phyloP scores from a whole-genome alignment of 805 yeast genomes.

The Candida berthetii region DNA sequence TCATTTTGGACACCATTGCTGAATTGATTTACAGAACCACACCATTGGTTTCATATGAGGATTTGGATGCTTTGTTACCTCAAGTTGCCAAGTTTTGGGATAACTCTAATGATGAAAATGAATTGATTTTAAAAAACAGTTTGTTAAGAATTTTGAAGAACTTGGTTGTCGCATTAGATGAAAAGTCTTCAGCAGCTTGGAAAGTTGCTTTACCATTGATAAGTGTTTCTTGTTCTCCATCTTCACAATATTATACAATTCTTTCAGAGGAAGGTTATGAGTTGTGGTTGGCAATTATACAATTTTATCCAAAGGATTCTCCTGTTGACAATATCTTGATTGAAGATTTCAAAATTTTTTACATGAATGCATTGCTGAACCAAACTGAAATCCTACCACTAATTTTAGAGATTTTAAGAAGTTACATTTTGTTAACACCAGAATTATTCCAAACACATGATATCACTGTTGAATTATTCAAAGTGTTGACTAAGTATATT shows the following conservation, averaged over 20 bases:
- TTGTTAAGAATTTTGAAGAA: constrained; percentile 52
- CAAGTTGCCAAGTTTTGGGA: constrained; percentile 81
- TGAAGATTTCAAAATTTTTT: constrained; percentile 20
- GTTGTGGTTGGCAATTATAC: constrained; percentile 69
- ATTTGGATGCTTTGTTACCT: constrained; percentile 43
- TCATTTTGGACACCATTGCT: constrained; percentile 61
- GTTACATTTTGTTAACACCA: constrained; percentile 50
- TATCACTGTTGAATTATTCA: constrained; percentile 33
- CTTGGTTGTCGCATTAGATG: constrained; percentile 49
- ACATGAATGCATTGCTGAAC: constrained; percentile 53
- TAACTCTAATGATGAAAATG: constrained; percentile 34
- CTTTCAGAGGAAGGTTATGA: constrained; percentile 84
- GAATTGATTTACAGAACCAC: constrained; percentile 58
- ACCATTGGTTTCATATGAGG: constrained; percentile 48
- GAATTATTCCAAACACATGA: constrained; percentile 25
- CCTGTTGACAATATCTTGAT: constrained; percentile 10
- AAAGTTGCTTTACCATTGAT: constrained; percentile 62
- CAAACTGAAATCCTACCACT: constrained; percentile 73
- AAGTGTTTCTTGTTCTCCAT: constrained; percentile 52
- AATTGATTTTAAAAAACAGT: constrained; percentile 43
- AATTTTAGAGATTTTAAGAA: constrained; percentile 53
- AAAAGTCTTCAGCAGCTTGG: constrained; percentile 42
- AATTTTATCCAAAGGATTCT: constrained; percentile 41
- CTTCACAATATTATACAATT: constrained; percentile 46
- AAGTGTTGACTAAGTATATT: constrained; percentile 46